Conservation (phyloP, 78 protist genomes). For the Thecamonas trahens region DNA sequence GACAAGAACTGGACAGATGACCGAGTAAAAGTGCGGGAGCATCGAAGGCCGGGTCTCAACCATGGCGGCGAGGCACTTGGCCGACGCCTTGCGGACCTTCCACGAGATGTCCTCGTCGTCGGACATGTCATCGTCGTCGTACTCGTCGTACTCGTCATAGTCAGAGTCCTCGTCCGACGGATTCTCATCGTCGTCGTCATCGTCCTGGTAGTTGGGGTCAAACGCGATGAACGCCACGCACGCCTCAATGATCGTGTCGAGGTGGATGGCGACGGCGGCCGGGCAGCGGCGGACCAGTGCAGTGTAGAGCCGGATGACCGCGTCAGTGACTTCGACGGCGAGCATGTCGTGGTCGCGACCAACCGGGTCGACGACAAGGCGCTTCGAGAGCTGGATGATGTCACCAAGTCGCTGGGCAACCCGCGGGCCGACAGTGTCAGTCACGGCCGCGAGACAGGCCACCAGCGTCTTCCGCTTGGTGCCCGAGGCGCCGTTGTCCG, state of each 20-base stretch:
- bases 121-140: constrained; percentile 38
- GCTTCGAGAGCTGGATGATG: constrained; percentile 29
- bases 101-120: constrained; percentile 87
- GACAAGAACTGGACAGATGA: constrained; percentile 56
- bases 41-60: constrained; percentile 60
- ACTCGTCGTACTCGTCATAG: constrained; percentile 37
- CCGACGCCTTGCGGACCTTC: constrained; percentile 76
- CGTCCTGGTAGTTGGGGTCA: constrained; percentile 80
- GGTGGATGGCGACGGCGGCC: constrained; percentile 46
- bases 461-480: constrained; percentile 22
- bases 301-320: constrained; percentile 58
- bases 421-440: background rate
- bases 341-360: background rate
- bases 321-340: background rate
- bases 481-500: constrained; percentile 29
- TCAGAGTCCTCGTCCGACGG: constrained; percentile 36
- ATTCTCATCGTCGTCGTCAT: constrained; percentile 41
- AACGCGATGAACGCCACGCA: constrained; percentile 34
- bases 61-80: constrained; percentile 70
- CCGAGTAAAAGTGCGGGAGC: constrained; percentile 11
- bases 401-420: constrained; percentile 47
- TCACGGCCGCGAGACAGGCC: background rate
- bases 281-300: constrained; percentile 62
- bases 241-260: constrained; percentile 33
- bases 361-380: constrained; percentile 31